These are phyloP conservation scores for Scytalidium lignicola DNA, from an alignment of 2,329 filamentous ascomycete species.

Conservation along the genomic window DNA sequence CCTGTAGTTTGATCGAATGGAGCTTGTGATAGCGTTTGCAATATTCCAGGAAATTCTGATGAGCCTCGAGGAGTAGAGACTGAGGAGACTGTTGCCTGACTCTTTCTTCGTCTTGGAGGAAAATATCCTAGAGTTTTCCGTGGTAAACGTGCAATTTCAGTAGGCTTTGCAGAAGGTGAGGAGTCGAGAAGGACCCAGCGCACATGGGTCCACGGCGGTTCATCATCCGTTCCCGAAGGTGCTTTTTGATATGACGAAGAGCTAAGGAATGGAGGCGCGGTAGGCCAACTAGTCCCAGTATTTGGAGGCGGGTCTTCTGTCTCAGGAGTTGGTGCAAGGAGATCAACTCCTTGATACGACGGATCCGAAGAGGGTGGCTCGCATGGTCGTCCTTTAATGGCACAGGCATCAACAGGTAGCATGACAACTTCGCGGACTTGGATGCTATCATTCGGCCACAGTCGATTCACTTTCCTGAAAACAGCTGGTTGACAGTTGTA, in stretches of 20 bases:
- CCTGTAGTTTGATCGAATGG: slow-evolving; percentile 16
- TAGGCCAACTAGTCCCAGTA: slow-evolving; percentile 21
- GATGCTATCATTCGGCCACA: slow-evolving; percentile 92
- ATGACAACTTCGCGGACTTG: slow-evolving; percentile 77
- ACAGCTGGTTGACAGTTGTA: slow-evolving; percentile 82
- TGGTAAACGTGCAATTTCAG: slow-evolving; percentile 82
- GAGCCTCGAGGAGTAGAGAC: slow-evolving; percentile 53
- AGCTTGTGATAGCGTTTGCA: slow-evolving; percentile 13
- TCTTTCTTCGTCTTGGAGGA: slow-evolving; percentile 77
- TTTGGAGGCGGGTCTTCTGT: slow-evolving; percentile 23
- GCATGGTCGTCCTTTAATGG: slow-evolving; percentile 69
- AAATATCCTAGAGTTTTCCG: slow-evolving; percentile 84
- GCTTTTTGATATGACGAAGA: slow-evolving; percentile 21
- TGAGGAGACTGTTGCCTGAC: slow-evolving; percentile 55
- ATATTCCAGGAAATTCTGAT: slow-evolving; percentile 17
- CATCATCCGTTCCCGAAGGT: slow-evolving; percentile 42
- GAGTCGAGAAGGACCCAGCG: slow-evolving; percentile 82
- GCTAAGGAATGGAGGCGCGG: slow-evolving; percentile 1
- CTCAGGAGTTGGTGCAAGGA: slow-evolving; percentile 46
- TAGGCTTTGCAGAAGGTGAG: slow-evolving; percentile 53
- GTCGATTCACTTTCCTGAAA: slow-evolving; percentile 81
- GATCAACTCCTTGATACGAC: slow-evolving; percentile 37
- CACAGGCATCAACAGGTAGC: slow-evolving; percentile 85
- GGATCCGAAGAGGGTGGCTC: slow-evolving; percentile 41
- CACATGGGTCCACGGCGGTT: slow-evolving; percentile 76